Percentiles rank a stretch among this genome's conserved stretches.
Conservation (phyloP, 352 stramenopile species). For the Phytopythium vexans region DNA sequence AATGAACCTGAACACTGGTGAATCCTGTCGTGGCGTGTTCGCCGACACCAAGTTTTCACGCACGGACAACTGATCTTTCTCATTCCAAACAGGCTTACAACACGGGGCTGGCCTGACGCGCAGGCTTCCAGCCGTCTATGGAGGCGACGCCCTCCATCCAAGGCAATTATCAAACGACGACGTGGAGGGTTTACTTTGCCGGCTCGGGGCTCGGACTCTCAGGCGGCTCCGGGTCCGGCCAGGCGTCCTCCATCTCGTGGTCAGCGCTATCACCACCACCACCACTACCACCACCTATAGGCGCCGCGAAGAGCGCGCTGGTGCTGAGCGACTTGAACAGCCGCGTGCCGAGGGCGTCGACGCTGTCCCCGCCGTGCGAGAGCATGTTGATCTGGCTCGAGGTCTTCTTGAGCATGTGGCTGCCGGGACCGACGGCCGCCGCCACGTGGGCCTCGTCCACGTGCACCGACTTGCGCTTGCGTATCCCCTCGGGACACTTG, state of each 20-base stretch:
- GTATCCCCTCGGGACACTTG: conserved; percentile 64
- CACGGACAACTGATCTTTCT: too few species aligned
- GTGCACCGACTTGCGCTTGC: conserved; percentile 75
- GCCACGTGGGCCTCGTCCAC: conserved; percentile 33
- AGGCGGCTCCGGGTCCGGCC: conserved; percentile 6
- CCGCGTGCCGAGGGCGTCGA: conserved; percentile 5
- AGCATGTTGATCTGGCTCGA: conserved; percentile 69
- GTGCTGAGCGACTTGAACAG: conserved; percentile 26
- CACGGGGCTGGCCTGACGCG: neutral
- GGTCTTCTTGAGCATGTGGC: conserved; percentile 57
- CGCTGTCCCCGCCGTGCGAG: conserved; percentile 4
- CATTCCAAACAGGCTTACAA: too few species aligned
- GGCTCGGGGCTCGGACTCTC: conserved; percentile 5
- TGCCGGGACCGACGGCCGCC: conserved; percentile 6
- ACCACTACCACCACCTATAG: neutral
- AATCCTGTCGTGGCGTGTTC: conserved; percentile 15
- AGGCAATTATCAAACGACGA: neutral
- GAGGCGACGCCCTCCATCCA: neutral
- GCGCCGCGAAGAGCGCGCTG: conserved; percentile 1
- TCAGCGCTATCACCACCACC: conserved; percentile 23
- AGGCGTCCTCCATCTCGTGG: conserved; percentile 51
- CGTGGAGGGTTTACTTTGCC: conserved; percentile 3
- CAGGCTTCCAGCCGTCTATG: neutral
- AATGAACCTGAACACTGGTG: neutral
- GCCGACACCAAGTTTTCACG: neutral